phyloP scores from a whole-genome alignment of 129 eudicot species.

The Tanacetum coccineum region DNA sequence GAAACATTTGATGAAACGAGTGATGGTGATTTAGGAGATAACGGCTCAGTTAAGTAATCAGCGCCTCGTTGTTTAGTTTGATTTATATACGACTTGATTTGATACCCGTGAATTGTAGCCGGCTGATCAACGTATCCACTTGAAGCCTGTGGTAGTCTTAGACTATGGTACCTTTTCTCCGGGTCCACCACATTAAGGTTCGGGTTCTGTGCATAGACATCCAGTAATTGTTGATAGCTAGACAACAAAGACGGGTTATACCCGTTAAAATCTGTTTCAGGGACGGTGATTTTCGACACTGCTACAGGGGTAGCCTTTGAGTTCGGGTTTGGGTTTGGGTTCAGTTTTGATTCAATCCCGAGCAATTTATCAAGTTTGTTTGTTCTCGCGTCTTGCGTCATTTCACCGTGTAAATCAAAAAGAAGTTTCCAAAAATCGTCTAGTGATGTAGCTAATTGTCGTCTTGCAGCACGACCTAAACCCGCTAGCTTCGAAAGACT shows the following conservation, averaged over 20 bases:
- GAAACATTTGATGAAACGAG: slow-evolving; percentile 41
- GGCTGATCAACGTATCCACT: slow-evolving; percentile 63
- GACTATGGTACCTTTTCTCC: slow-evolving; percentile 84
- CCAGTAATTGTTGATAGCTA: slow-evolving; percentile 47
- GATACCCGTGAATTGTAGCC: slow-evolving; percentile 81
- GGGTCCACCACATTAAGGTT: slow-evolving; percentile 43
- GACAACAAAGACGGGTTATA: slow-evolving; percentile 37
- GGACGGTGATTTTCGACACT: slow-evolving; percentile 34
- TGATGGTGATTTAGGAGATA: slow-evolving; percentile 46
- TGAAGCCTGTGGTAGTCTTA: slow-evolving; percentile 55
- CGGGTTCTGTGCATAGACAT: slow-evolving; percentile 49
- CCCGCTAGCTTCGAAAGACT: slow-evolving; percentile 90
- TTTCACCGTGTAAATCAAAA: slow-evolving; percentile 85
- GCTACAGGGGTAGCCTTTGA: slow-evolving; percentile 38
- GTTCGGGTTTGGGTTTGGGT: slow-evolving; percentile 29
- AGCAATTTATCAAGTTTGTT: slow-evolving; percentile 68
- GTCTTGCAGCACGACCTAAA: slow-evolving; percentile 89
- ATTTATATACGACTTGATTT: slow-evolving; percentile 49
- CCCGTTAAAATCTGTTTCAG: slow-evolving; percentile 19
- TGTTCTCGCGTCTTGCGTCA: slow-evolving; percentile 61
- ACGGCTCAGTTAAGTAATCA: slow-evolving; percentile 33
- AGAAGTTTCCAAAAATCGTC: slow-evolving; percentile 96
- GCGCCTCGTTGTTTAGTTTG: slow-evolving; percentile 37
- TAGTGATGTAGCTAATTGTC: slow-evolving; percentile 63
- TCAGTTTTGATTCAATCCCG: slow-evolving; percentile 52